Evolutionary conservation across 306 rosid species (phyloP).

Genomic region (Citrullus amarus): DNA sequence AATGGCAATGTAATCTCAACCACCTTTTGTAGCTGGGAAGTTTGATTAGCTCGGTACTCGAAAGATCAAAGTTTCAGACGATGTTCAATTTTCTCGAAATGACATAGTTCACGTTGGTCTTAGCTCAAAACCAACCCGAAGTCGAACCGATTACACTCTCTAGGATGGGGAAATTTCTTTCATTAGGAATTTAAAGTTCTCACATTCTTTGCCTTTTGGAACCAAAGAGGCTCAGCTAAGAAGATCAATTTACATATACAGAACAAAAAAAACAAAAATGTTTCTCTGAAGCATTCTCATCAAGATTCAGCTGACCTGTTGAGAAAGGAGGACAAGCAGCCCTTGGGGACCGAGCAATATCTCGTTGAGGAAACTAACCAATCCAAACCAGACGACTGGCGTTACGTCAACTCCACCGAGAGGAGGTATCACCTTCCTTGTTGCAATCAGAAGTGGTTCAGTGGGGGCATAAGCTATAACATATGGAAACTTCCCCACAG

Average conservation of each 20-base stretch:
- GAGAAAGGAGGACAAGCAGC: slow-evolving; percentile 81
- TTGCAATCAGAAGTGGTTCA: slow-evolving; percentile 61
- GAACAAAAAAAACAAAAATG: not conserved
- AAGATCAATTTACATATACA: not conserved
- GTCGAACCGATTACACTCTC: not conserved
- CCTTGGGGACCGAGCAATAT: slow-evolving; percentile 98
- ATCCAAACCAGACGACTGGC: slow-evolving; percentile 93
- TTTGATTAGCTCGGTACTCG: not conserved
- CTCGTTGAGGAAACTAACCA: slow-evolving; percentile 80
- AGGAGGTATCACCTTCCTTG: slow-evolving; percentile 85
- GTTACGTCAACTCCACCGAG: slow-evolving; percentile 89
- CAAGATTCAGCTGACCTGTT: slow-evolving; percentile 31
- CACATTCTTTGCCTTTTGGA: not conserved
- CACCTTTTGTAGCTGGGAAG: not conserved
- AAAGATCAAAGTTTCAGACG: not conserved
- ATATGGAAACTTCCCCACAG: slow-evolving; percentile 75
- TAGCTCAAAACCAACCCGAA: not conserved
- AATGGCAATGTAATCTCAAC: not conserved
- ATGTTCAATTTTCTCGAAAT: not conserved
- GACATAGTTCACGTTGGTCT: not conserved
- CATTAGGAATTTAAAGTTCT: not conserved
- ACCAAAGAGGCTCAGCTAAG: not conserved
- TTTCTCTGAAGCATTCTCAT: not conserved
- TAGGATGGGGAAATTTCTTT: not conserved
- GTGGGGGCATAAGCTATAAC: slow-evolving; percentile 88